These are phyloP conservation scores for Exophiala xenobiotica DNA, from an alignment of 2,329 filamentous ascomycete genomes.

Conservation along the genomic window DNA sequence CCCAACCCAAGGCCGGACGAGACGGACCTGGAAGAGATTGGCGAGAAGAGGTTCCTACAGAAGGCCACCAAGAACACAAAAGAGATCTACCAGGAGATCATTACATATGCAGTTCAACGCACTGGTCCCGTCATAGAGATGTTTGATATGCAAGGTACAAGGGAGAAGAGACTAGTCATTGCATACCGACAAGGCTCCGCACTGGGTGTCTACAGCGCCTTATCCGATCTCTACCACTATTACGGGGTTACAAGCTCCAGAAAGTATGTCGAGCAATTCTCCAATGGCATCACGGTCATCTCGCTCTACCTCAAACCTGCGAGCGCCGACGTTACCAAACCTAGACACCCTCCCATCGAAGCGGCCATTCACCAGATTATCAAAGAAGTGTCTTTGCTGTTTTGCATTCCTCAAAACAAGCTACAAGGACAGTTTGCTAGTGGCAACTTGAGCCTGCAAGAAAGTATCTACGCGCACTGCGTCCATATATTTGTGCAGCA, in stretches of 20 bases:
- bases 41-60: conserved; percentile 88
- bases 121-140: conserved; percentile 96
- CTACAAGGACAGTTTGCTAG: conserved; percentile 86
- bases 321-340: conserved; percentile 54
- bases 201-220: conserved; percentile 86
- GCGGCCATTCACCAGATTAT: conserved; percentile 98
- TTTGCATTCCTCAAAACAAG: conserved; percentile 97
- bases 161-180: conserved; percentile 91
- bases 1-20: conserved; percentile 71
- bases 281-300: conserved; percentile 96
- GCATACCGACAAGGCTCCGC: conserved; percentile 93
- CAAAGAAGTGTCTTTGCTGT: conserved; percentile 94
- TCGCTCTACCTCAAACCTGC: conserved; percentile 87
- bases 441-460: conserved; percentile 85
- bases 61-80: conserved; percentile 97
- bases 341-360: conserved; percentile 74
- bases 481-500: conserved; percentile 98
- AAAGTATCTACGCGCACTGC: conserved; percentile 95
- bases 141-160: conserved; percentile 87
- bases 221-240: conserved; percentile 97
- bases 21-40: conserved; percentile 86
- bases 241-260: conserved; percentile 94
- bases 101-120: conserved; percentile 76
- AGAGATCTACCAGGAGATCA: conserved; percentile 91
- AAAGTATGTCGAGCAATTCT: conserved; percentile 99